Percentiles rank a stretch among this genome's conserved stretches.
These are phyloP conservation scores for Mycena latifolia DNA, from an alignment of 768 basidiomycete genomes.

Conservation along the genomic window DNA sequence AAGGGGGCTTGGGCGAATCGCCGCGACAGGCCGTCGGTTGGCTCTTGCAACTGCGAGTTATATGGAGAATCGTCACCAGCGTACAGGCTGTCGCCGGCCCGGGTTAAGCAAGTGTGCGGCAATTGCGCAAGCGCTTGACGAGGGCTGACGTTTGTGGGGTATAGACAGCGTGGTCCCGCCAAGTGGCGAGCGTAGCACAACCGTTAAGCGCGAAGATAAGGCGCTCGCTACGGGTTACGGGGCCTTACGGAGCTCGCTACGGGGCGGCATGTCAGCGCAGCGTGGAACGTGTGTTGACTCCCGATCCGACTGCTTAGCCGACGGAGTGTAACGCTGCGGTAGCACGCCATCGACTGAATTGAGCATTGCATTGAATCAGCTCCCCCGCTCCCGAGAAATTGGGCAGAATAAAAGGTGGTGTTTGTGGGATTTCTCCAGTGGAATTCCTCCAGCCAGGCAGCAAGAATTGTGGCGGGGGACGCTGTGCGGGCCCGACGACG, in stretches of 20 bases:
- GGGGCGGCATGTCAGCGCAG: not conserved
- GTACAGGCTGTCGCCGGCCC: not conserved
- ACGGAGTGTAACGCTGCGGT: constrained; percentile 1
- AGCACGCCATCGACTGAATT: constrained; percentile 20
- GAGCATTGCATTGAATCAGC: not conserved
- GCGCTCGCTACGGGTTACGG: too few species aligned
- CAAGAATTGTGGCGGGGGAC: constrained; percentile 7
- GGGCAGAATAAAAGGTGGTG: not conserved
- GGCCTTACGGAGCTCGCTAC: too few species aligned
- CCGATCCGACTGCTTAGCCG: constrained; percentile 1
- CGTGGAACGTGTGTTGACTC: constrained; percentile 6
- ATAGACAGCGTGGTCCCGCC: constrained; percentile 24
- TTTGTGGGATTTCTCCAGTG: not conserved
- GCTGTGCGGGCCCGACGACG: not conserved
- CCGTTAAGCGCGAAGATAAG: constrained; percentile 9
- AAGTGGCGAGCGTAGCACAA: not conserved
- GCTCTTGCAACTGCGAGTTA: too few species aligned
- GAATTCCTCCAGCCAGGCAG: not conserved
- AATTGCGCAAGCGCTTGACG: too few species aligned
- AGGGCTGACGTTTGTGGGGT: constrained; percentile 15
- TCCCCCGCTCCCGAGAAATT: not conserved
- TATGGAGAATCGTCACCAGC: too few species aligned
- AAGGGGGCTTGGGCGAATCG: too few species aligned
- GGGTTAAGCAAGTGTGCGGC: too few species aligned
- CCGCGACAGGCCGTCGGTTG: too few species aligned